Evolutionary conservation across 1,284 basidiomycete genomes (phyloP), one percentile per base, ranked within the genome.

Genomic region (Crucibulum cyathiforme): DNA sequence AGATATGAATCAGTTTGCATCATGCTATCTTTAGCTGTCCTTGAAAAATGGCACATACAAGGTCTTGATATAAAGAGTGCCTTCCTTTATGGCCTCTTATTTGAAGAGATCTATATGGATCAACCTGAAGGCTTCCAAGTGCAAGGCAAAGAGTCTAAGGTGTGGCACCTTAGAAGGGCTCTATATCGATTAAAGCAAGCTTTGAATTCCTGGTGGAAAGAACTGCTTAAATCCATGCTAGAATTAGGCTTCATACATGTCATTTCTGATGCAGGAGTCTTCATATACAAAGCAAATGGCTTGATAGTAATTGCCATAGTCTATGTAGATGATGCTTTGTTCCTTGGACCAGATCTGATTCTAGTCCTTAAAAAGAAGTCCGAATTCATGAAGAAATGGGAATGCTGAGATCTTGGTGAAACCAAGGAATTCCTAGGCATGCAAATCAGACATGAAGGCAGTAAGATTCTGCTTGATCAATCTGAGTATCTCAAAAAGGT

Each of bases 1-100:
- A 61, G 72, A 0, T 69, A 72, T 45, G 67, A 77, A 15, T 73
- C 77, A 0, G 60, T 82, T 0, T 64, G 77, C 1, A 19, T 78
- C 0, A 57, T 84, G 15, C 60, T 77, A 12, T 70, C 74, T 0
- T 54, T 77, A 6, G 70, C 74, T 12, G 71, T 71, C 0, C 50
- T 66, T 1, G 39, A 73, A 31, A 64, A 74, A 41, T 74, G 71
- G 62, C 58, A 74, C 17, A 60, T 81, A 12, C 59, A 73, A 19
- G 72, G 70, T 15, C 57, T 80, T 8, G 78, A 83, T 62, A 69
- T 81, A 4, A 69, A 72, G 47, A 70, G 68, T 1, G 77, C 79
- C 1, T 82, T 75, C 60, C 69, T 79, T 0, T 74, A 80, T 68
- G 71, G 77, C 3, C 54, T 68, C 17, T 64, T 79, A 2, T 66